Base-by-base conservation (phyloP, 257 asterid species). In the Ajuga chamaepitys region DNA sequence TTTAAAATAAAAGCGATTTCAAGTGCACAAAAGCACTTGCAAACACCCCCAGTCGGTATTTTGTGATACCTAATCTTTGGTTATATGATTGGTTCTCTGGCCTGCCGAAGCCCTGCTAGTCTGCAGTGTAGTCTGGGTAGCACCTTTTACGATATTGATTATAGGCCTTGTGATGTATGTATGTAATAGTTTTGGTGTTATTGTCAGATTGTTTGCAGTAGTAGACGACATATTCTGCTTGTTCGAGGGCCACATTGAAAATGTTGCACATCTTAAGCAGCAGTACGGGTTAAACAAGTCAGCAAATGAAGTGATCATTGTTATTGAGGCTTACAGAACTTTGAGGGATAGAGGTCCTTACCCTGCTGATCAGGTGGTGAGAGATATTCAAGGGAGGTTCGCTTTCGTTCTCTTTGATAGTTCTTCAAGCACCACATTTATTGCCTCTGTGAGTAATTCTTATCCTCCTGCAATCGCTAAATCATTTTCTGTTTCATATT, bases 271-370 rank as follows among this genome's bases (percentile, higher is more conserved):
- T 67, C 97, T 90, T 9, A 94, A 86, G 87, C 95, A 85, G 86
- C 99, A 87, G 72, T 94, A 94, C 45, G 99, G 99, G 30, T 66
- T 94, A 70, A 88, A 70, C 85, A 94, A 90, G 86, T 80, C 86
- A 0, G 95, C 95, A 8, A 89, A 86, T 60, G 99, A 94, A 79
- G 95, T 83, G 38, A 87, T 80, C 76, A 86, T 94, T 59, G 86
- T 90, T 3, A 90, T 94, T 7, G 99, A 94, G 74, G 99, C 99
- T 47, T 94, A 86, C 80, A 67, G 99, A 70, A 86, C 91, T 17
- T 77, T 94, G 86, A 86, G 97, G 78, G 99, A 94, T 61, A 73
- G 99, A 77, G 99, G 99, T 59, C 99, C 98, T 66, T 90, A 90
- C 60, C 99, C 99, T 17, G 85, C 96, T 9, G 91, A 84, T 72